phyloP scores from a whole-genome alignment of 2,329 filamentous ascomycete genomes.

The Paradendryphiella salina region DNA sequence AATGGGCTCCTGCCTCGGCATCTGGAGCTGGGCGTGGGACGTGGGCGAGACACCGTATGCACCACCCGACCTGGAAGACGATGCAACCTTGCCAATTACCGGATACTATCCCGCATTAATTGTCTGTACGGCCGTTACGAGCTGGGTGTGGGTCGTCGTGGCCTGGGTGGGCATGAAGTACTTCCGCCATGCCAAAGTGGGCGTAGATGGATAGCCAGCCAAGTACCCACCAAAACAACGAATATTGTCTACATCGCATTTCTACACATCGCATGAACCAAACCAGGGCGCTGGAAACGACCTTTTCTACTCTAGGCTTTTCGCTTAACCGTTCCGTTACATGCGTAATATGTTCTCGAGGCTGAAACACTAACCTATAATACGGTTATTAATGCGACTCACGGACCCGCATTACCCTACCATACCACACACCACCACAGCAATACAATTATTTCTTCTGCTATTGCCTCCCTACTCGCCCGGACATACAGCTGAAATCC shows the following conservation, averaged over 20 bases:
- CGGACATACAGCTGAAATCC: slow-evolving; percentile 10
- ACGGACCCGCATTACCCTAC: slow-evolving; percentile 10
- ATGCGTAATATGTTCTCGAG: slow-evolving; percentile 35
- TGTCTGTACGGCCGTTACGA: slow-evolving; percentile 93
- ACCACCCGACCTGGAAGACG: slow-evolving; percentile 91
- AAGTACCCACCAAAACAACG: slow-evolving; percentile 11
- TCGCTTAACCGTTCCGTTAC: slow-evolving; percentile 33
- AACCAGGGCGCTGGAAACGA: slow-evolving; percentile 7
- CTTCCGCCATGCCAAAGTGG: slow-evolving; percentile 94
- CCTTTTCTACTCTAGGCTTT: slow-evolving; percentile 29
- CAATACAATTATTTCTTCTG: slow-evolving; percentile 8
- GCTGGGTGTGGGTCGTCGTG: slow-evolving; percentile 97
- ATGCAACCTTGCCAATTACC: slow-evolving; percentile 90
- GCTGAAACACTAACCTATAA: slow-evolving; percentile 43
- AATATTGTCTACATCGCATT: slow-evolving; percentile 2
- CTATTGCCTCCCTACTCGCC: slow-evolving; percentile 7
- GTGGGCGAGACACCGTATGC: slow-evolving; percentile 95
- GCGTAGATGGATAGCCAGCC: slow-evolving; percentile 52
- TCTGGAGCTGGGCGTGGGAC: slow-evolving; percentile 99
- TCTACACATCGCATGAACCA: slow-evolving; percentile 15
- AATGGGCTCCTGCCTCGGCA: slow-evolving; percentile 91
- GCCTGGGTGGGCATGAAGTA: slow-evolving; percentile 99
- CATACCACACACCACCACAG: not conserved
- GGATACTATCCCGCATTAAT: slow-evolving; percentile 96
- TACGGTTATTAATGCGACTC: slow-evolving; percentile 21